Conservation (phyloP, 768 basidiomycete genomes). For the Auricularia cornea region DNA sequence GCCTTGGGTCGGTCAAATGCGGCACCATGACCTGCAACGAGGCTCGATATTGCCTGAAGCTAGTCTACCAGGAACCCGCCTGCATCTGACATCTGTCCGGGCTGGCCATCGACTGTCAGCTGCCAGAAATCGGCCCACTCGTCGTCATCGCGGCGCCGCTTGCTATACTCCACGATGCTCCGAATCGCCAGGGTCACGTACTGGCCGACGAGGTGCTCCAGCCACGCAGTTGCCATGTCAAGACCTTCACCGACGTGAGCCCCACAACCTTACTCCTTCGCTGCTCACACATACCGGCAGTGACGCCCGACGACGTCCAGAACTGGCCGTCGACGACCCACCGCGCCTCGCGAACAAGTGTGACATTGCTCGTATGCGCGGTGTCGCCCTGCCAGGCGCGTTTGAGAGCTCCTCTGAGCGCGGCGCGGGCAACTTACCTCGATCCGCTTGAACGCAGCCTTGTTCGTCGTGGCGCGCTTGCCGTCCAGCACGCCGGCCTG, state of each 20-base stretch:
- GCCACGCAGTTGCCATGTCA: slow-evolving; percentile 30
- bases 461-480: slow-evolving; percentile 8
- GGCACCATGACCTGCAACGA: no score
- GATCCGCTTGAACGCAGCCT: not conserved
- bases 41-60: no score
- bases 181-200: slow-evolving; percentile 8
- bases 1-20: no score
- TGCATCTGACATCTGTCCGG: no score
- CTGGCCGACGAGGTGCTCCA: slow-evolving; percentile 21
- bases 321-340: slow-evolving; percentile 7
- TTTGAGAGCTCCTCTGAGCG: not conserved
- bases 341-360: slow-evolving; percentile 5
- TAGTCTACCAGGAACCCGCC: no score
- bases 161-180: slow-evolving; percentile 12
- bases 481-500: slow-evolving; percentile 7
- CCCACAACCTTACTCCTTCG: no score
- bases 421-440: not conserved
- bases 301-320: slow-evolving; percentile 25
- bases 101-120: no score
- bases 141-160: slow-evolving; percentile 14
- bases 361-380: not conserved
- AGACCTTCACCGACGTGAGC: slow-evolving; percentile 2
- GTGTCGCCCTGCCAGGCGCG: not conserved
- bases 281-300: slow-evolving; percentile 3
- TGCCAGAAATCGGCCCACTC: slow-evolving; percentile 15